phyloP scores from a whole-genome alignment of 176 grass and related monocot genomes.

The Zea mays region DNA sequence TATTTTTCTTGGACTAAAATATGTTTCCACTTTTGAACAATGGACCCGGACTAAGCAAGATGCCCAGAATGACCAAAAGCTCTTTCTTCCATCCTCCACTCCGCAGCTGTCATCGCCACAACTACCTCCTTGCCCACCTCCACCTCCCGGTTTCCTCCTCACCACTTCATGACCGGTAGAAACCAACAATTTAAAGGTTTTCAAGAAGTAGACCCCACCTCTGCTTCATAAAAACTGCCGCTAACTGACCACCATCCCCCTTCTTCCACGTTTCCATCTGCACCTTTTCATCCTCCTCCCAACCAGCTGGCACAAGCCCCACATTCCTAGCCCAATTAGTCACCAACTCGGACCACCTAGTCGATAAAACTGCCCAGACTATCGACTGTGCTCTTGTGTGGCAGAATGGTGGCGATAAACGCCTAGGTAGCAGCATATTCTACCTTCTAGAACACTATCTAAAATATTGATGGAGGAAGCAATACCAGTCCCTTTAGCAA shows the following conservation, averaged over 20 bases:
- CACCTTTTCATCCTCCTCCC: neutral
- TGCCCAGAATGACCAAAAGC: neutral
- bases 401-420: neutral
- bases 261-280: neutral
- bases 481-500: neutral
- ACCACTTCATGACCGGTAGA: neutral
- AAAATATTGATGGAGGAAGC: neutral
- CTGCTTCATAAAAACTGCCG: neutral
- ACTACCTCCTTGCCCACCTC: neutral
- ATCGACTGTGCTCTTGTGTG: neutral
- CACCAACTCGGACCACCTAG: neutral
- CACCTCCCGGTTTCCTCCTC: neutral
- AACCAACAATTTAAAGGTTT: neutral
- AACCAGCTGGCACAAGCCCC: neutral
- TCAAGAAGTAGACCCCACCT: neutral
- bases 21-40: slow-evolving; percentile 20
- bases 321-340: neutral
- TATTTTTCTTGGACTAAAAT: neutral
- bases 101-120: neutral
- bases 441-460: neutral
- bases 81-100: neutral
- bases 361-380: neutral
- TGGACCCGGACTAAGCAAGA: neutral
- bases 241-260: neutral
- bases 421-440: neutral